Evolutionary conservation across 306 rosid species (phyloP).

Genomic region (Quercus glauca): DNA sequence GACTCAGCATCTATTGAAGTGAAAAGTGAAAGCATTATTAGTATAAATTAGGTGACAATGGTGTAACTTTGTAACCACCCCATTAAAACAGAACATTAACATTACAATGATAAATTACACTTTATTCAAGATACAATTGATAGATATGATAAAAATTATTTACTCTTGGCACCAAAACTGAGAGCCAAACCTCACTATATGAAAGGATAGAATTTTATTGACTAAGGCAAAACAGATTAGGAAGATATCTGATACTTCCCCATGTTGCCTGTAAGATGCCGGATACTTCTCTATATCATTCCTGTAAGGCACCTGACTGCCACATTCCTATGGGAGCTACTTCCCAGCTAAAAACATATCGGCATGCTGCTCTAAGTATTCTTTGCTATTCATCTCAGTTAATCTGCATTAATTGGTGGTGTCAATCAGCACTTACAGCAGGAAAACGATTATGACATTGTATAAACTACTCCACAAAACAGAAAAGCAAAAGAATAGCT

Average conservation of each 20-base stretch:
- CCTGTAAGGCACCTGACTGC: background rate
- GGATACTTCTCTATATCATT: background rate
- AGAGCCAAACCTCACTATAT: background rate
- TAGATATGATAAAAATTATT: too few species aligned
- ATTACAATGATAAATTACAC: background rate
- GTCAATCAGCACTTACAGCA: constrained; percentile 23
- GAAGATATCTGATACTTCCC: background rate
- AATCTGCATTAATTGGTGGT: constrained; percentile 49
- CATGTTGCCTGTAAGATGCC: too few species aligned
- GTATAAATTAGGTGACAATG: background rate
- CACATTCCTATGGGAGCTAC: constrained; percentile 18
- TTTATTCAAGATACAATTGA: background rate
- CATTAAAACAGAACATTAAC: background rate
- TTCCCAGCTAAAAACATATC: constrained; percentile 42
- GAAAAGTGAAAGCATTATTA: too few species aligned
- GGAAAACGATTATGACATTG: background rate
- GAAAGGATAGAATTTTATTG: background rate
- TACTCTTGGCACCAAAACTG: background rate
- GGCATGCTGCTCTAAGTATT: constrained; percentile 87
- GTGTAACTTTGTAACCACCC: background rate
- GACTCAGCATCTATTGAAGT: too few species aligned
- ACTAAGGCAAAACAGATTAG: too few species aligned
- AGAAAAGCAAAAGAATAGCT: background rate
- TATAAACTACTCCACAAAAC: background rate
- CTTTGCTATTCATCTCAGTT: constrained; percentile 92